Conservation (phyloP, 768 basidiomycete species). For the Auricularia sp. region DNA sequence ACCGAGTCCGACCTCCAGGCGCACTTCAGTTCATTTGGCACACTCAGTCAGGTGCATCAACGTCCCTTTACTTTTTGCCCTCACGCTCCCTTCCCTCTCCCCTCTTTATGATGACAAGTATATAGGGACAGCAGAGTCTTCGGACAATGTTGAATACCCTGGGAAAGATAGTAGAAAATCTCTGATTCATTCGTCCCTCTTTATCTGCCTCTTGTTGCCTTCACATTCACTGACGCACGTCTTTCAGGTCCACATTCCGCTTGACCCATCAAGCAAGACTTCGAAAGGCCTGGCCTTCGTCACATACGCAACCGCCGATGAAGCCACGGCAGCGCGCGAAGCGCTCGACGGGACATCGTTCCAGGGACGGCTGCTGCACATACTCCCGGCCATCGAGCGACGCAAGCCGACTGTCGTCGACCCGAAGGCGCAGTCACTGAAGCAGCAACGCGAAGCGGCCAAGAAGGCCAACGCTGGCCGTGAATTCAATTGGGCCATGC, state of each 20-base stretch:
- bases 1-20: too few relatives aligned
- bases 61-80: not conserved
- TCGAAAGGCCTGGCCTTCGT: slow-evolving; percentile 59
- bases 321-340: slow-evolving; percentile 63
- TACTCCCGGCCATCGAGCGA: slow-evolving; percentile 69
- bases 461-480: slow-evolving; percentile 60
- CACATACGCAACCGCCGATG: slow-evolving; percentile 33
- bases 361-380: slow-evolving; percentile 85
- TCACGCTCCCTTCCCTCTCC: not conserved
- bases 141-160: slow-evolving; percentile 44
- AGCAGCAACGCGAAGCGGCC: slow-evolving; percentile 47
- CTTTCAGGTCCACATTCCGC: slow-evolving; percentile 45
- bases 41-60: slow-evolving; percentile 61
- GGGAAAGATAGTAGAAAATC: slow-evolving; percentile 54
- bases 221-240: not conserved
- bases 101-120: slow-evolving; percentile 32
- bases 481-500: slow-evolving; percentile 86
- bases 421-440: slow-evolving; percentile 43
- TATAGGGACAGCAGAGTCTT: slow-evolving; percentile 51
- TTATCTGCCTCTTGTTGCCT: not conserved
- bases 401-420: slow-evolving; percentile 30
- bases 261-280: slow-evolving; percentile 36
- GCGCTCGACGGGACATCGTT: slow-evolving; percentile 75
- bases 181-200: slow-evolving; percentile 25
- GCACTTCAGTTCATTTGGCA: slow-evolving; percentile 43